A percentile compares a stretch with the other conserved stretches of the same genome.
These are phyloP conservation scores for Botrytis porri DNA, from an alignment of 2,329 filamentous ascomycete genomes.

Conservation along the genomic window DNA sequence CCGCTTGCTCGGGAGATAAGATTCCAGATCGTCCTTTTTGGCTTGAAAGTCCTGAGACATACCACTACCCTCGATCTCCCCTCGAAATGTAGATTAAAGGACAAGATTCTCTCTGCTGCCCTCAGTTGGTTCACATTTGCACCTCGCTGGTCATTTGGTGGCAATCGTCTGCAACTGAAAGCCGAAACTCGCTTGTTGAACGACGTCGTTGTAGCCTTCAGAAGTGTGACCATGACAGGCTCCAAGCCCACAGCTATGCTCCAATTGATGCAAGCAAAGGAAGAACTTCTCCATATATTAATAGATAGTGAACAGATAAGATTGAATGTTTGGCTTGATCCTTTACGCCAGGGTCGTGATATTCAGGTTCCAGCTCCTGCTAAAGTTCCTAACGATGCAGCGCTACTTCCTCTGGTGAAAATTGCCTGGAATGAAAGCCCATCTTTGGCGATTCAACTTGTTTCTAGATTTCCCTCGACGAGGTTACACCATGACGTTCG, in stretches of 20 bases:
- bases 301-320: conserved; percentile 82
- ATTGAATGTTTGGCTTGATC: conserved; percentile 85
- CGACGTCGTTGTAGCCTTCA: conserved; percentile 69
- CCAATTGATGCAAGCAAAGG: conserved; percentile 71
- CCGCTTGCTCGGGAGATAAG: conserved; percentile 89
- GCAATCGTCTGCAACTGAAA: conserved; percentile 89
- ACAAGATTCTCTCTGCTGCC: conserved; percentile 80
- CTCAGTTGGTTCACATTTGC: conserved; percentile 84
- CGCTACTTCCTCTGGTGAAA: conserved; percentile 57
- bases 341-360: conserved; percentile 63
- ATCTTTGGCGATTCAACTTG: conserved; percentile 81
- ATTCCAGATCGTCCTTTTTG: conserved; percentile 83
- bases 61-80: conserved; percentile 62
- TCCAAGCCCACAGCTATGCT: conserved; percentile 41
- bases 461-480: conserved; percentile 72
- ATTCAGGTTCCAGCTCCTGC: conserved; percentile 33
- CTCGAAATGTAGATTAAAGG: conserved; percentile 79
- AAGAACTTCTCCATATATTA: conserved; percentile 76
- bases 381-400: conserved; percentile 44
- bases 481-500: conserved; percentile 74
- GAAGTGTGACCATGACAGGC: conserved; percentile 60
- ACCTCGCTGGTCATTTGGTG: conserved; percentile 91
- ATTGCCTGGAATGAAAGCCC: conserved; percentile 87
- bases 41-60: conserved; percentile 71
- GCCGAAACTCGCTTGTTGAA: conserved; percentile 80